Base-by-base conservation (phyloP, 2,329 filamentous ascomycete species). In the Chaetomium strumarium region DNA sequence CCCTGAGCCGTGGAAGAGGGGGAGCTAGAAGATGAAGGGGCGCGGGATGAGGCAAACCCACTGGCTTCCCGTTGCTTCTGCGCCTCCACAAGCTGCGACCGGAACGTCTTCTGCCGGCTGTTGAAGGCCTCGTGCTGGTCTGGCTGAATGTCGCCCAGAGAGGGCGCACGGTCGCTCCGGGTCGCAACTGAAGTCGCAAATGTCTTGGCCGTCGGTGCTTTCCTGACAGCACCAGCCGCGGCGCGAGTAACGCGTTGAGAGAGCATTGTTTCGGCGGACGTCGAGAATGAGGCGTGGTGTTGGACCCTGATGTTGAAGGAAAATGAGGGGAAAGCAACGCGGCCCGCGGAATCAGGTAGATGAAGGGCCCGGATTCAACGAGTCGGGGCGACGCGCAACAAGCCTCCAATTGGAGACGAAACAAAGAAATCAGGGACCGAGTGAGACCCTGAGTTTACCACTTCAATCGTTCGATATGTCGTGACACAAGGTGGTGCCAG, bases 1-100 rank as follows among this genome's bases (percentile, higher is more conserved):
- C 74, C 76, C 67, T 74, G 63, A 58, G 62, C 66, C 60, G 61
- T 59, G 61, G 68, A 67, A 60, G 68, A 68, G 60, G 67, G 64
- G 67, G 71, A 73, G 46, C 40, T 45, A 38, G 56, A 46, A 16
- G 46, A 47, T 29, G 55, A 50, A 13, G 41, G 36, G 16, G 60
- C 30, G 14, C 55, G 34, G 57, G 69, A 63, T 44, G 67, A 64
- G 59, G 67, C 66, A 62, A 72, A 78, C 77, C 72, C 75, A 96
- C 90, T 91, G 79, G 90, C 87, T 84, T 88, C 85, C 76, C 86
- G 82, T 73, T 88, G 87, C 75, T 85, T 87, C 72, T 88, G 84
- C 68, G 83, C 84, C 71, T 85, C 80, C 63, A 84, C 80, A 64
- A 95, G 75, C 68, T 87, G 82, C 71, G 91, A 84, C 68, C 93